Conservation (phyloP, 148 eudicot species). For the Suaeda aralocaspica region DNA sequence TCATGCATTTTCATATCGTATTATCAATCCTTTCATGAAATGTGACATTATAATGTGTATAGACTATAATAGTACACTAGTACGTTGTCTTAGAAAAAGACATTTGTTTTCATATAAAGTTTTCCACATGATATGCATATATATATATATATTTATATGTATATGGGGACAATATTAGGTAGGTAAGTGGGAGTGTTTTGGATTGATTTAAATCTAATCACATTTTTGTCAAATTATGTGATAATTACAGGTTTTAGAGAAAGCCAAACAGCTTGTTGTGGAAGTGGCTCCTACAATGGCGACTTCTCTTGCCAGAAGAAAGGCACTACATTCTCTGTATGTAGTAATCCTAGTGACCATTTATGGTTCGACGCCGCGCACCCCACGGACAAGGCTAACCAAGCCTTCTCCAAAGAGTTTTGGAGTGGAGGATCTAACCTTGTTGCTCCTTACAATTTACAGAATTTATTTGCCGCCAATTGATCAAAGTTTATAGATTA, state of each 20-base stretch:
- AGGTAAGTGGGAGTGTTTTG: neutral
- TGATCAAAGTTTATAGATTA: neutral
- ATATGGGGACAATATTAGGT: neutral
- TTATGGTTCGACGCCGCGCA: slow-evolving; percentile 54
- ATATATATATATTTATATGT: neutral
- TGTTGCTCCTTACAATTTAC: slow-evolving; percentile 45
- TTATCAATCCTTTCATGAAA: neutral
- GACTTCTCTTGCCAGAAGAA: slow-evolving; percentile 33
- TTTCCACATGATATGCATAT: neutral
- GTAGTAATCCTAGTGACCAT: slow-evolving; percentile 36
- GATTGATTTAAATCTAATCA: neutral
- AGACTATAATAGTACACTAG: too few species aligned
- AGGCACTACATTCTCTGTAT: slow-evolving; percentile 27
- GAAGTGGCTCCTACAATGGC: slow-evolving; percentile 35
- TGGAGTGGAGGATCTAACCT: slow-evolving; percentile 46
- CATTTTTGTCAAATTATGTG: neutral
- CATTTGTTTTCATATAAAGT: neutral
- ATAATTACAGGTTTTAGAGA: slow-evolving; percentile 33
- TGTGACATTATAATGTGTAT: neutral
- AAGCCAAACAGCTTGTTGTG: slow-evolving; percentile 41
- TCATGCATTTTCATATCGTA: neutral
- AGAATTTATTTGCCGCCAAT: slow-evolving; percentile 32
- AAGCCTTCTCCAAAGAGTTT: slow-evolving; percentile 38
- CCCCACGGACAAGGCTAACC: slow-evolving; percentile 40
- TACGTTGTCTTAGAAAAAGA: slow-evolving; percentile 3